Percentiles rank a stretch among this genome's conserved stretches.
Evolutionary conservation across 1,139 yeast species (phyloP).

Genomic region (Nakaseomyces uthaithaninus): DNA sequence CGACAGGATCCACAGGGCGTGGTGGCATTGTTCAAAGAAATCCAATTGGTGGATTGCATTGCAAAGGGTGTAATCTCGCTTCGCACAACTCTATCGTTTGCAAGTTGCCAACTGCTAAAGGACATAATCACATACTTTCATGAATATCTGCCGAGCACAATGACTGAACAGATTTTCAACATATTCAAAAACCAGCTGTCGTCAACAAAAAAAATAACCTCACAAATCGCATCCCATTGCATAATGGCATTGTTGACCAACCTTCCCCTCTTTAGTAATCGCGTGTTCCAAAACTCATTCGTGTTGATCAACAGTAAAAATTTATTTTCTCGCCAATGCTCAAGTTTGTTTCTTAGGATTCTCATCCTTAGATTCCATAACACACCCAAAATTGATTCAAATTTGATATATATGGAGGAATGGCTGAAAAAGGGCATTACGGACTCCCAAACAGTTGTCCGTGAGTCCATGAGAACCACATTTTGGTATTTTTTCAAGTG

Average conservation of each 20-base stretch:
- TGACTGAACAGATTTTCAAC: slow-evolving; percentile 55
- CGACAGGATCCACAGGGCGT: slow-evolving; percentile 39
- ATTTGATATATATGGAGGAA: slow-evolving; percentile 43
- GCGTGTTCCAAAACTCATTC: slow-evolving; percentile 46
- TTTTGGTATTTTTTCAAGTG: slow-evolving; percentile 60
- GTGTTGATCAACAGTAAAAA: slow-evolving; percentile 59
- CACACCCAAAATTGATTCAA: slow-evolving; percentile 33
- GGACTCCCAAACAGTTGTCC: slow-evolving; percentile 76
- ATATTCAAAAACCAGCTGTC: slow-evolving; percentile 57
- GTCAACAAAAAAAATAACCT: slow-evolving; percentile 72
- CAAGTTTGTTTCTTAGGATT: slow-evolving; percentile 65
- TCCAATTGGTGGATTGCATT: slow-evolving; percentile 48
- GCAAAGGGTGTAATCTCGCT: slow-evolving; percentile 63
- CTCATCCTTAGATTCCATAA: slow-evolving; percentile 42
- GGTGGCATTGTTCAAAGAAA: slow-evolving; percentile 28
- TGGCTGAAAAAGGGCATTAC: slow-evolving; percentile 53
- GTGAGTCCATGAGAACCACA: slow-evolving; percentile 65
- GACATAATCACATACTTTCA: slow-evolving; percentile 53
- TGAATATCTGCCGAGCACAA: slow-evolving; percentile 42
- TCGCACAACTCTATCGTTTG: slow-evolving; percentile 72
- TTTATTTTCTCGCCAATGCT: slow-evolving; percentile 57
- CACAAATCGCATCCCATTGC: slow-evolving; percentile 63
- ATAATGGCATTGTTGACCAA: slow-evolving; percentile 50
- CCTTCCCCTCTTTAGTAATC: slow-evolving; percentile 43
- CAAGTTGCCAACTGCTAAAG: slow-evolving; percentile 72